These are phyloP conservation scores for Aspergillus brunneoviolaceus DNA, from an alignment of 2,329 filamentous ascomycete species.

Conservation along the genomic window DNA sequence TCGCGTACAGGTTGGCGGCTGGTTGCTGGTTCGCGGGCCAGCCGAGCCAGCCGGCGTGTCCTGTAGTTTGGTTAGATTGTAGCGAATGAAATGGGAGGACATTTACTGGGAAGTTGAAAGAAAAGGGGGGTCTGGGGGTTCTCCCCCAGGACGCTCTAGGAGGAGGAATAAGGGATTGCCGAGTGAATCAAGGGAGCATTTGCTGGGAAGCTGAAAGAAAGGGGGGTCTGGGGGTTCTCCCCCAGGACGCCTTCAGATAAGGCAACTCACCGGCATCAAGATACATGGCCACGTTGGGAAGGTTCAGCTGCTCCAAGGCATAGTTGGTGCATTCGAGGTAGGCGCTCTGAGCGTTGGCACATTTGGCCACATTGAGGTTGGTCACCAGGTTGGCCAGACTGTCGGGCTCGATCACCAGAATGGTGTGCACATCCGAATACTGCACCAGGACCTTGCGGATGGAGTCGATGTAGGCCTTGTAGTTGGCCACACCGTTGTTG, in stretches of 20 bases:
- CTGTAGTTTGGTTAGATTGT: constrained; percentile 11
- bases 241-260: background rate
- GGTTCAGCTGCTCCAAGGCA: constrained; percentile 56
- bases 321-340: constrained; percentile 59
- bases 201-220: background rate
- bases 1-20: constrained; percentile 50
- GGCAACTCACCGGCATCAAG: constrained; percentile 54
- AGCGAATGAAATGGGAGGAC: background rate
- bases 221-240: background rate
- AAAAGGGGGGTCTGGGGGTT: background rate
- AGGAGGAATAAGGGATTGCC: too few relatives aligned
- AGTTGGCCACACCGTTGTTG: constrained; percentile 51
- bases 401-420: constrained; percentile 60
- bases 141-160: background rate
- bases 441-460: constrained; percentile 55
- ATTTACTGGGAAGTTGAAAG: too few relatives aligned
- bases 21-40: constrained; percentile 60
- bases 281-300: constrained; percentile 64
- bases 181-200: too few relatives aligned
- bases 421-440: constrained; percentile 54
- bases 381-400: constrained; percentile 64
- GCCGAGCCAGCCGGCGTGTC: constrained; percentile 63
- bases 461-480: constrained; percentile 56
- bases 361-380: constrained; percentile 56
- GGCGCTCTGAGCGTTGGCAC: constrained; percentile 53